Conservation (phyloP, 129 eudicot genomes). For the Tagetes patula region DNA sequence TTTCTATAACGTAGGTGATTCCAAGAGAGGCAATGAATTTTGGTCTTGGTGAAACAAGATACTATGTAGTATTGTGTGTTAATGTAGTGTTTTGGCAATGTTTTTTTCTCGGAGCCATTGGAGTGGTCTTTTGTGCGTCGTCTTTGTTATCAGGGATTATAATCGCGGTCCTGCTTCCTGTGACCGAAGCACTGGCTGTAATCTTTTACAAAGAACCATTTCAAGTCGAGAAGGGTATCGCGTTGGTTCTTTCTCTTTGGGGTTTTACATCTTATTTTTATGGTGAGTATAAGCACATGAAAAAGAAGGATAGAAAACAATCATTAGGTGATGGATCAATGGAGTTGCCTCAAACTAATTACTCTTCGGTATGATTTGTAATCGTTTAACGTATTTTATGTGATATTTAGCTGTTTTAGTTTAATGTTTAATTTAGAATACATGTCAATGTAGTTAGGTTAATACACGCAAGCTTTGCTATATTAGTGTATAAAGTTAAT, state of each 20-base stretch:
- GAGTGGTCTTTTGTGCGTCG: conserved; percentile 45
- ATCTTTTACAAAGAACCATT: conserved; percentile 45
- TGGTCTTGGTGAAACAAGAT: conserved; percentile 35
- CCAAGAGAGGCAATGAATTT: conserved; percentile 39
- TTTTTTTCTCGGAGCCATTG: conserved; percentile 50
- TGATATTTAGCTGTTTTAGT: neutral
- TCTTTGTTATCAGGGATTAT: conserved; percentile 45
- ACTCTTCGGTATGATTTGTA: conserved; percentile 26
- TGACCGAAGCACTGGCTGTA: conserved; percentile 44
- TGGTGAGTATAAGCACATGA: conserved; percentile 40
- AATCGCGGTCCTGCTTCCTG: conserved; percentile 43
- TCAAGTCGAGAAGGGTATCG: conserved; percentile 44
- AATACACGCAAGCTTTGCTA: neutral
- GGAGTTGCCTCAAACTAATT: conserved; percentile 25
- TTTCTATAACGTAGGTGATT: conserved; percentile 28
- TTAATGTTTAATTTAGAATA: neutral
- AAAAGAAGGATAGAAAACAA: conserved; percentile 11
- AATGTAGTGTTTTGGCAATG: conserved; percentile 43
- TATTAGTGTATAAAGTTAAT: too few species aligned
- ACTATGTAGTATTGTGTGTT: conserved; percentile 32
- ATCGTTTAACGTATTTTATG: neutral
- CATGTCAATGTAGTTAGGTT: neutral
- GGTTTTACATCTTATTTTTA: conserved; percentile 54
- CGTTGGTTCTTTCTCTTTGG: conserved; percentile 61
- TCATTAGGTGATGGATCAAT: conserved; percentile 21